Percentiles rank a stretch among this genome's conserved stretches.
These are phyloP conservation scores for Ailanthus altissimus DNA, from an alignment of 345 rosid species.

Conservation along the genomic window DNA sequence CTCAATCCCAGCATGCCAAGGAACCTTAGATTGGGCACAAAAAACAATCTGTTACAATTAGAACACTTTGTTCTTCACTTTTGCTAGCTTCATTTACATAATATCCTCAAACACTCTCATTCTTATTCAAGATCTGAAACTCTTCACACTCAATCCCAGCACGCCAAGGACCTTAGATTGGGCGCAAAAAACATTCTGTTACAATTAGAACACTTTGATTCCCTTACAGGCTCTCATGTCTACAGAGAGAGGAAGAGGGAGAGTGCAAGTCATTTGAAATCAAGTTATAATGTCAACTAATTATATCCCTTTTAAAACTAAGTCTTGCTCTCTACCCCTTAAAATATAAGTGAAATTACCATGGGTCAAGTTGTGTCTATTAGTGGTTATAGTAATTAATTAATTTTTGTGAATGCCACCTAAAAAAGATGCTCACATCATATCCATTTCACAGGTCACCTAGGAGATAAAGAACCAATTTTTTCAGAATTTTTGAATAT, in stretches of 20 bases:
- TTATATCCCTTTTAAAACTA: neutral
- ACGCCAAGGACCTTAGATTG: conserved; percentile 57
- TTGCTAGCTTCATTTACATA: conserved; percentile 43
- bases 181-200: conserved; percentile 45
- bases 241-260: neutral
- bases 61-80: conserved; percentile 47
- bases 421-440: neutral
- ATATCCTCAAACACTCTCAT: conserved; percentile 46
- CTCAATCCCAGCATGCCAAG: conserved; percentile 48
- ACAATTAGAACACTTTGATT: conserved; percentile 45
- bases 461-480: neutral
- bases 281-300: conserved; percentile 1
- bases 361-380: neutral
- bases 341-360: neutral
- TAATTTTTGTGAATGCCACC: neutral
- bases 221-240: conserved; percentile 8
- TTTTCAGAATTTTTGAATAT: neutral
- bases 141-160: conserved; percentile 32
- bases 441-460: neutral
- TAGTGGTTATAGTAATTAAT: neutral
- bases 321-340: neutral
- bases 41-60: conserved; percentile 40
- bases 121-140: conserved; percentile 39
- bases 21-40: conserved; percentile 48
- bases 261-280: neutral